Evolutionary conservation across 768 basidiomycete genomes (phyloP).

Genomic region (Boletus sp.): DNA sequence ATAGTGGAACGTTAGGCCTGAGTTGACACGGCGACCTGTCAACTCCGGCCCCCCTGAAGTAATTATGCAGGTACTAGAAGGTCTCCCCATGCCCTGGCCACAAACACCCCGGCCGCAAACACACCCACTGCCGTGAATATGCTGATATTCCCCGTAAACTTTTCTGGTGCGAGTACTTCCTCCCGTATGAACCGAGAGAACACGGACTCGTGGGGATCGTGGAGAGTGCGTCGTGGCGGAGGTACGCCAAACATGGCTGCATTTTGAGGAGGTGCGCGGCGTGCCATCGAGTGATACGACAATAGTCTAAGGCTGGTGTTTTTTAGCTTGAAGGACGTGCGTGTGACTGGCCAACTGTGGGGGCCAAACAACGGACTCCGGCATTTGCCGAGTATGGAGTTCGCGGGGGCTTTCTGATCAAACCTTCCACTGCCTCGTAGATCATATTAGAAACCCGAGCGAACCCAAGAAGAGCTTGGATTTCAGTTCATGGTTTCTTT

Average conservation of each 20-base stretch:
- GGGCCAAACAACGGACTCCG: background rate
- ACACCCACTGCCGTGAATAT: constrained; percentile 61
- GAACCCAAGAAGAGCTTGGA: background rate
- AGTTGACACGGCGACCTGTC: background rate
- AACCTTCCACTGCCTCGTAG: background rate
- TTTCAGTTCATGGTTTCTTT: background rate
- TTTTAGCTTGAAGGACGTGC: background rate
- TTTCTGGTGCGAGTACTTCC: constrained; percentile 70
- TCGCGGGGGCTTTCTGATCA: constrained; percentile 1
- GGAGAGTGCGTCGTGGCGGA: constrained; percentile 41
- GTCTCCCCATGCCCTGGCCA: constrained; percentile 75
- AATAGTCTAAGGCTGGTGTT: background rate
- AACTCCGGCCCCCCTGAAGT: background rate
- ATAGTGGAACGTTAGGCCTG: background rate
- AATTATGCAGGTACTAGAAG: constrained; percentile 62
- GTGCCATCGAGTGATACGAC: constrained; percentile 51
- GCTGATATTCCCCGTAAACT: constrained; percentile 69
- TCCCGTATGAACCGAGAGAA: constrained; percentile 55
- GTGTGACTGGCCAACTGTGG: background rate
- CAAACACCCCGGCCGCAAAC: constrained; percentile 68
- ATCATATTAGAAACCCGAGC: background rate
- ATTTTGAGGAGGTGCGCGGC: constrained; percentile 58
- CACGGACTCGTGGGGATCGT: constrained; percentile 60
- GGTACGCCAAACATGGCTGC: constrained; percentile 47
- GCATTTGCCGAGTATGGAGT: constrained; percentile 14